phyloP scores from a whole-genome alignment of 2,329 filamentous ascomycete genomes.

The Fusarium cicatricum region DNA sequence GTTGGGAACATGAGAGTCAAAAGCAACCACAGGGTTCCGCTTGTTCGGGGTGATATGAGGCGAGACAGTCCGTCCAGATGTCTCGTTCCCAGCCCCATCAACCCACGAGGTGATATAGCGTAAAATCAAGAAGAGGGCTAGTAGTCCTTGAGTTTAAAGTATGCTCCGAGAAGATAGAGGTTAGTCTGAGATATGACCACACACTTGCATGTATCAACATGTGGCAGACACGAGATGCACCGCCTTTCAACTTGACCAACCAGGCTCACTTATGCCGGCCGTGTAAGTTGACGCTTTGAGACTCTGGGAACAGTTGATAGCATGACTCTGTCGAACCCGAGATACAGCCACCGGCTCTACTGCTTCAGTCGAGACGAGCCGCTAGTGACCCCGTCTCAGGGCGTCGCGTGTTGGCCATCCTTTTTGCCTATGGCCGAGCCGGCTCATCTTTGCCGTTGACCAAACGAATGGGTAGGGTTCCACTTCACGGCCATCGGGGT shows the following conservation, averaged over 20 bases:
- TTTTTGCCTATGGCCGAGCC: conserved; percentile 1
- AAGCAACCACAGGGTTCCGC: neutral
- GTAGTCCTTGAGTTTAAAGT: too few species aligned
- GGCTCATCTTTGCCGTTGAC: conserved; percentile 14
- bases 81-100: neutral
- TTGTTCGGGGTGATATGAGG: conserved; percentile 1
- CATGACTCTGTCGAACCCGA: neutral
- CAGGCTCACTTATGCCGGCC: neutral
- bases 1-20: neutral
- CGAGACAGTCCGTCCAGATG: conserved; percentile 3
- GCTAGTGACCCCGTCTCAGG: conserved; percentile 34
- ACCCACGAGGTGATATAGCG: neutral
- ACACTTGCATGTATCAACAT: neutral
- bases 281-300: neutral
- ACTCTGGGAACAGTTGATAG: neutral
- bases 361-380: conserved; percentile 28
- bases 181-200: neutral
- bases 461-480: conserved; percentile 4
- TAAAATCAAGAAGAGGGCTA: too few species aligned
- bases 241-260: neutral
- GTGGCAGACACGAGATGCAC: neutral
- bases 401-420: conserved; percentile 14
- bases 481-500: conserved; percentile 17
- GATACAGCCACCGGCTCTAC: neutral
- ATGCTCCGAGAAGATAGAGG: neutral